Percentiles rank a stretch among this genome's conserved stretches.
These are phyloP conservation scores for Pugionium cornutum DNA, from an alignment of 345 rosid genomes.

Conservation along the genomic window DNA sequence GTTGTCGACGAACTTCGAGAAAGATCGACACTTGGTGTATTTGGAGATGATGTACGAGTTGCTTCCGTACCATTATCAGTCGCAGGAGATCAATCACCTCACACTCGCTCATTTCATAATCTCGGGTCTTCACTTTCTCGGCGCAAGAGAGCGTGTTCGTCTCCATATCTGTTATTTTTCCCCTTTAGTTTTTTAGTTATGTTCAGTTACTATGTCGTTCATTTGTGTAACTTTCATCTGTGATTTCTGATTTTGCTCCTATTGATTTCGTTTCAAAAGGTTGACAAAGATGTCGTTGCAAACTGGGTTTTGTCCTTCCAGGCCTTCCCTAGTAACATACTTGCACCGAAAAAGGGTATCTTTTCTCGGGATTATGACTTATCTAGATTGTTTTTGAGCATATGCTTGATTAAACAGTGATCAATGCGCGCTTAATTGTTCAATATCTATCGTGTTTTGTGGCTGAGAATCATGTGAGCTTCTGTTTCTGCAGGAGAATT, in stretches of 20 bases:
- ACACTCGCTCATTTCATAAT: constrained; percentile 80
- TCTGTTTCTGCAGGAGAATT: constrained; percentile 62
- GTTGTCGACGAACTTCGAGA: constrained; percentile 44
- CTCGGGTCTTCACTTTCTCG: constrained; percentile 77
- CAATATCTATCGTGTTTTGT: not conserved
- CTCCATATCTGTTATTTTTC: constrained; percentile 4
- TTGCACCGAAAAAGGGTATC: constrained; percentile 55
- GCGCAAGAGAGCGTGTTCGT: constrained; percentile 62
- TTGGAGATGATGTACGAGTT: constrained; percentile 76
- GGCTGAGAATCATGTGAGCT: not conserved
- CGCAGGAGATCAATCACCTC: constrained; percentile 85
- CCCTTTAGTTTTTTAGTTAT: not conserved
- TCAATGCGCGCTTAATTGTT: not conserved
- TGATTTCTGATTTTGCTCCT: not conserved
- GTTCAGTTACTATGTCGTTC: not conserved
- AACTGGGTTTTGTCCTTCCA: constrained; percentile 85
- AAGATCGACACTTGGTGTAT: constrained; percentile 62
- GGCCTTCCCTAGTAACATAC: constrained; percentile 52
- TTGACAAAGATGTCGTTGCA: constrained; percentile 62
- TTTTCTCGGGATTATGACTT: not conserved
- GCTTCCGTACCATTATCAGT: constrained; percentile 68
- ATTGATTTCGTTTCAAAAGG: constrained; percentile 41
- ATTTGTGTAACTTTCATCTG: constrained; percentile 4
- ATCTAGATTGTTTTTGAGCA: not conserved
- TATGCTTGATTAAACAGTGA: not conserved